These are phyloP conservation scores for Colletotrichum melonis DNA, from an alignment of 2,329 filamentous ascomycete species.

Conservation along the genomic window DNA sequence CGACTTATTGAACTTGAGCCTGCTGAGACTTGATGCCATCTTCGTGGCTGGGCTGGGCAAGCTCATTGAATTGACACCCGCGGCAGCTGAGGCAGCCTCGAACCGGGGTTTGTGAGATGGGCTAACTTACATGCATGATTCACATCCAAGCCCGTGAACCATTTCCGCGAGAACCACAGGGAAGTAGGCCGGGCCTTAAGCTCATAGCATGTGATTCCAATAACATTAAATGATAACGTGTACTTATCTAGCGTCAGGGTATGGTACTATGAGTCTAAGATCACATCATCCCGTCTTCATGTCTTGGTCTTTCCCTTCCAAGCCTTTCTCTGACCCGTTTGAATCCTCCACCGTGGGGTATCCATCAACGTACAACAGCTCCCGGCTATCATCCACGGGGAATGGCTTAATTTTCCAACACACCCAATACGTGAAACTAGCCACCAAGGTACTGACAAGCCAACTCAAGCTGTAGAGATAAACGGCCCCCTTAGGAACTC, in stretches of 20 bases:
- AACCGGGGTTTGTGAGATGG: neutral
- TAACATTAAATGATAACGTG: neutral
- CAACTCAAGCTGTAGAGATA: conserved; percentile 41
- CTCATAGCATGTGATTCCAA: too few relatives aligned
- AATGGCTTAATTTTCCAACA: conserved; percentile 20
- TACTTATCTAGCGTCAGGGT: too few relatives aligned
- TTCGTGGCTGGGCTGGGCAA: conserved; percentile 26
- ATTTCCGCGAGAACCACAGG: too few relatives aligned
- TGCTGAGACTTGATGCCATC: conserved; percentile 16
- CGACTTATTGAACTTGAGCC: conserved; percentile 13
- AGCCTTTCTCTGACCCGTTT: neutral
- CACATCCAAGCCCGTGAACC: neutral
- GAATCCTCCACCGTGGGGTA: neutral
- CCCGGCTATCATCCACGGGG: neutral
- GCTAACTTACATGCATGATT: too few relatives aligned
- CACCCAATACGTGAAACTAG: conserved; percentile 31
- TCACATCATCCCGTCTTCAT: neutral
- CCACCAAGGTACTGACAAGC: conserved; percentile 37
- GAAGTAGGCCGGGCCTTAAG: too few relatives aligned
- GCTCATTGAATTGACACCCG: conserved; percentile 14
- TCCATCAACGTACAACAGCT: conserved; percentile 9
- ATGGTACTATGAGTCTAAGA: neutral
- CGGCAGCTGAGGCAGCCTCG: conserved; percentile 8
- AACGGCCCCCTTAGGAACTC: conserved; percentile 27
- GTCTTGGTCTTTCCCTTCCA: neutral